These are phyloP conservation scores for Histomonas meleagridis DNA, from an alignment of 208 protist genomes.

Conservation along the genomic window DNA sequence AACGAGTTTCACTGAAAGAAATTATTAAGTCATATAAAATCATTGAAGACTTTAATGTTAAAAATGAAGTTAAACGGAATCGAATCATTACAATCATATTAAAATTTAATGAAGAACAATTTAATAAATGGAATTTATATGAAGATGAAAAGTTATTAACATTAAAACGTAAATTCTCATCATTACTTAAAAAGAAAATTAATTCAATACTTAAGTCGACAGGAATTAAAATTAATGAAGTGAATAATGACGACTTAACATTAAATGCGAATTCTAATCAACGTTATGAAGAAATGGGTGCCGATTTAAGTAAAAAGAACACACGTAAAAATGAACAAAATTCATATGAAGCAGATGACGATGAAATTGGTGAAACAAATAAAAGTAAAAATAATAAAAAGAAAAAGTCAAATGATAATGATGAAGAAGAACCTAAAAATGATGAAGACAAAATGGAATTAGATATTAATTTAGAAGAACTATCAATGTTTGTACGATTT, in stretches of 20 bases:
- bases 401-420: no score
- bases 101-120: neutral
- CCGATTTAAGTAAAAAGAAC: neutral
- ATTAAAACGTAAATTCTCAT: neutral
- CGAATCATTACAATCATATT: neutral
- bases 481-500: neutral
- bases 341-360: neutral
- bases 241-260: neutral
- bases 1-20: slow-evolving; percentile 11
- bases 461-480: neutral
- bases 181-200: neutral
- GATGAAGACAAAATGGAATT: slow-evolving; percentile 9
- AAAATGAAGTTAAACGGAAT: neutral
- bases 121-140: neutral
- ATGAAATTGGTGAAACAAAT: slow-evolving; percentile 36
- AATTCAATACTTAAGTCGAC: neutral
- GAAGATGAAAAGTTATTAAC: neutral
- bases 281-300: slow-evolving; percentile 28
- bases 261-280: neutral
- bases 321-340: slow-evolving; percentile 27
- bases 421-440: no score
- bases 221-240: neutral
- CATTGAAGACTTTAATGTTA: neutral
- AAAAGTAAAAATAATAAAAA: slow-evolving; percentile 38
- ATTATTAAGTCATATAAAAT: neutral